Percentiles rank a stretch among this genome's conserved stretches.
Conservation (phyloP, 78 protist genomes). For the Thecamonas trahens region DNA sequence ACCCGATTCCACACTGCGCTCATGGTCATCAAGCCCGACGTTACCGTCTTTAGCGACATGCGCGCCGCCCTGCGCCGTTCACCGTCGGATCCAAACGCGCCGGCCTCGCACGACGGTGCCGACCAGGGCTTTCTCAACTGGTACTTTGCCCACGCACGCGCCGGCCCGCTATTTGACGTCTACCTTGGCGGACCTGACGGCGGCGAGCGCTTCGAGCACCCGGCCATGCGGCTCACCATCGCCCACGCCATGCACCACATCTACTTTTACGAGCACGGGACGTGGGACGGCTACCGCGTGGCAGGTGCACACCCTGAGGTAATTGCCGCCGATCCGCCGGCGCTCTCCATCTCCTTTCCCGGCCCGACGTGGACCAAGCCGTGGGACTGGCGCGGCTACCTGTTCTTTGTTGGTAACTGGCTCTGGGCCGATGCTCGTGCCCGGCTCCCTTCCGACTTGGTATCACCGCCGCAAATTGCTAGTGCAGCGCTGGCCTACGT, state of each 20-base stretch:
- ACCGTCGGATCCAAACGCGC: too few species aligned
- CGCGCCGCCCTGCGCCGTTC: background rate
- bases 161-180: background rate
- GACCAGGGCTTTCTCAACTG: slow-evolving; percentile 29
- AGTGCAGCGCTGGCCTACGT: too few species aligned
- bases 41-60: slow-evolving; percentile 17
- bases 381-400: slow-evolving; percentile 10
- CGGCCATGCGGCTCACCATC: background rate
- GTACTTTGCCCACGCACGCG: slow-evolving; percentile 9
- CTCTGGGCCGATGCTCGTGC: too few species aligned
- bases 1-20: slow-evolving; percentile 23
- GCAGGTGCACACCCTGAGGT: too few species aligned
- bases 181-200: background rate
- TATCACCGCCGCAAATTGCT: too few species aligned
- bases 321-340: too few species aligned
- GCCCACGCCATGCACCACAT: slow-evolving; percentile 11
- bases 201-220: background rate
- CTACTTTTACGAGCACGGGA: slow-evolving; percentile 1
- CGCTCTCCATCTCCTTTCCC: slow-evolving; percentile 8
- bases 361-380: background rate
- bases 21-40: slow-evolving; percentile 19
- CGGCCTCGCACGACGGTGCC: slow-evolving; percentile 27
- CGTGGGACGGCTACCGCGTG: slow-evolving; percentile 6
- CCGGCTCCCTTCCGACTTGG: too few species aligned
- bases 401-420: background rate